These are phyloP conservation scores for Flaveria robusta DNA, from an alignment of 129 eudicot genomes.

Conservation along the genomic window DNA sequence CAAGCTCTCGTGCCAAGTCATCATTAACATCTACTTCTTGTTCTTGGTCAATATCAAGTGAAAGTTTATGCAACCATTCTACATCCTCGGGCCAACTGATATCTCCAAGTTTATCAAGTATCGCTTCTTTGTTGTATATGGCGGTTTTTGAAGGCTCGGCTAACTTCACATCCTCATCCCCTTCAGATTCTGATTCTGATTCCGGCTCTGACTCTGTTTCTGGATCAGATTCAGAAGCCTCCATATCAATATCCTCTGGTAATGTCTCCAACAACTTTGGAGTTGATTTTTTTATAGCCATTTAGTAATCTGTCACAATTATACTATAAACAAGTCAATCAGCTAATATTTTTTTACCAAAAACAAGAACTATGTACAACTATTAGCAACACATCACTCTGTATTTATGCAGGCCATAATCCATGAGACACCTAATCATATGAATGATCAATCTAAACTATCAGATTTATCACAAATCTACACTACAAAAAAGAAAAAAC, in stretches of 20 bases:
- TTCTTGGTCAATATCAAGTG: conserved; percentile 54
- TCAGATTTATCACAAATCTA: background rate
- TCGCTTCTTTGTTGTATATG: conserved; percentile 56
- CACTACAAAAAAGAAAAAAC: background rate
- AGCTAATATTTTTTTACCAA: background rate
- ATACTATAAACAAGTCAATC: background rate
- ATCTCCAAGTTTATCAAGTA: conserved; percentile 68
- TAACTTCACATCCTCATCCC: conserved; percentile 53
- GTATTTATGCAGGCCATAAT: background rate
- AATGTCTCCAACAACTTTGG: conserved; percentile 19
- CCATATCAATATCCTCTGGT: conserved; percentile 40
- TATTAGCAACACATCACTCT: background rate
- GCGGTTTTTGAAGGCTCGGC: conserved; percentile 72
- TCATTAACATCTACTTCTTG: conserved; percentile 79
- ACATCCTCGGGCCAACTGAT: conserved; percentile 70
- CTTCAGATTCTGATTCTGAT: conserved; percentile 61
- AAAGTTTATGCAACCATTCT: conserved; percentile 69
- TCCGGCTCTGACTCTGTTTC: conserved; percentile 37
- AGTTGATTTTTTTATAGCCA: conserved; percentile 32
- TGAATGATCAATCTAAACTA: background rate
- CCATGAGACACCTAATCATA: background rate
- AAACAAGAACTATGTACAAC: background rate
- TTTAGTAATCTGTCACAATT: conserved; percentile 24
- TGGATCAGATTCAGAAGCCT: conserved; percentile 29
- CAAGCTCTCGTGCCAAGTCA: conserved; percentile 70